These are phyloP conservation scores for Lecanoromycetidae sp. DNA, from an alignment of 2,329 filamentous ascomycete species.

Conservation along the genomic window DNA sequence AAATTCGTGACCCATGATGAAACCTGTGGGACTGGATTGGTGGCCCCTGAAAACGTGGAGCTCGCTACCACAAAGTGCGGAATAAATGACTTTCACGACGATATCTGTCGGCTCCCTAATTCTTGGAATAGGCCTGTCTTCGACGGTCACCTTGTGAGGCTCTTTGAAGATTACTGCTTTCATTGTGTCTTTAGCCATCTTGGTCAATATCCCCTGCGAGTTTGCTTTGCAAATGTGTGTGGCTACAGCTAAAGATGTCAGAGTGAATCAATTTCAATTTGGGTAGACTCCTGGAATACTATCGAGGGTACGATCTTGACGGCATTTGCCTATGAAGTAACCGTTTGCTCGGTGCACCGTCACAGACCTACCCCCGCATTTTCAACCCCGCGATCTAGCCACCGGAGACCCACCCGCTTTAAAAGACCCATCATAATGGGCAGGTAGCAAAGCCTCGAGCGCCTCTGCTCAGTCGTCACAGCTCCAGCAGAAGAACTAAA, in stretches of 20 bases:
- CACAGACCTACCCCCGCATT: constrained; percentile 10
- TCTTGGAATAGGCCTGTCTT: constrained; percentile 66
- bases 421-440: too few species aligned
- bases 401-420: too few species aligned
- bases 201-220: background rate
- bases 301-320: background rate
- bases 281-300: background rate
- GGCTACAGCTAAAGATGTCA: too few species aligned
- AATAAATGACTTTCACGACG: constrained; percentile 70
- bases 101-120: constrained; percentile 61
- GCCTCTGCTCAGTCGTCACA: too few species aligned
- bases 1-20: constrained; percentile 73
- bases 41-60: constrained; percentile 78
- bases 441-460: too few species aligned
- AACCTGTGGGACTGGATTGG: constrained; percentile 53
- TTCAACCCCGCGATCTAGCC: constrained; percentile 4
- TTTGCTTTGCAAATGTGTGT: background rate
- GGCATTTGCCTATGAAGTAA: constrained; percentile 2
- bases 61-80: constrained; percentile 71
- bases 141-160: constrained; percentile 59
- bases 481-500: too few species aligned
- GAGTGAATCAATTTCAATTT: too few species aligned
- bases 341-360: background rate
- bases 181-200: constrained; percentile 49
- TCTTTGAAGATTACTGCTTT: constrained; percentile 81